Base-by-base conservation (phyloP, 495 filamentous ascomycete species). In the Cryomyces minteri region DNA sequence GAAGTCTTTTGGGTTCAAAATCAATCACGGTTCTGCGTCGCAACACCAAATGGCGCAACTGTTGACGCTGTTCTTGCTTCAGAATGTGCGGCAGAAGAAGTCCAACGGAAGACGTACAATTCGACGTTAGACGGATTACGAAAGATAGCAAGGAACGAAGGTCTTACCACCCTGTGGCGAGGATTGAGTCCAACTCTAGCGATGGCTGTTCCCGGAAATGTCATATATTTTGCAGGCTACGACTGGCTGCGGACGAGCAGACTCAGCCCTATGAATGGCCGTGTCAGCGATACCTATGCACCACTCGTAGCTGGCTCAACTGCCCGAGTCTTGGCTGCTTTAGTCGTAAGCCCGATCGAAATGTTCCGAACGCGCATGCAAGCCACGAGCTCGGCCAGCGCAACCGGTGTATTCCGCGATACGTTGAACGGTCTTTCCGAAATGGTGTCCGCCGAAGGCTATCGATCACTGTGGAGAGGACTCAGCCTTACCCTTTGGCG, bases 221-320 rank as follows among this genome's bases (percentile, higher is more conserved):
- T 98, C 49, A 96, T 98, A 48, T 98, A 98, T 62, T 94, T 95
- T 54, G 88, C 90, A 31, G 90, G 88, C n/a, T 98, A 98, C 59
- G 90, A 98, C 55, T 90, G 83, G 77, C 63, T 98, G 48, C 79
- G 90, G 10, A 77, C 65, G 25, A 81, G 80, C 55, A 64, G 68
- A 1, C 59, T 61, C 34, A 86, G 80, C 44, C 87, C 84, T 0
- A 70, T 94, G 48, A 67, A 69, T 41, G 66, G 64, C 31, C 43
- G 66, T 29, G 55, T 84, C 4, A 63, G 69, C 8, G 81, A 84
- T 47, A 53, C 59, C 3, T 88, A 82, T 58, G 76, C 80, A 4
- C 86, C 90, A 1, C 69, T 96, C 4, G 66, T 83, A 7, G 88
- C 85, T 12, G 90, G 92, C 3, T 68, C 79, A 4, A 57, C 70